phyloP scores from a whole-genome alignment of 805 yeast species.

The Lipomyces starkeyi region DNA sequence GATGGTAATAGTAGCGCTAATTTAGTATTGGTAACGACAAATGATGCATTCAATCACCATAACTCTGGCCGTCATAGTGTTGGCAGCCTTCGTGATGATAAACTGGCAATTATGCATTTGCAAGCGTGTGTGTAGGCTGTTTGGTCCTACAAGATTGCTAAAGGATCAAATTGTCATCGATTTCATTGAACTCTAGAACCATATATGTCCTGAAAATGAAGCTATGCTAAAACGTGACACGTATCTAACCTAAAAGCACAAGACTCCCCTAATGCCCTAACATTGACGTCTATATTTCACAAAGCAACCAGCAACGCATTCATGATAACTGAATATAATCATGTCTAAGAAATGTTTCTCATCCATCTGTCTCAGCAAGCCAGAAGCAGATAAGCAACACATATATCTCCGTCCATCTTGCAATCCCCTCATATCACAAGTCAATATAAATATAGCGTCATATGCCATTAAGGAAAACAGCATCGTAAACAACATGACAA shows the following conservation, averaged over 20 bases:
- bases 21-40: no score
- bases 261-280: constrained; percentile 1
- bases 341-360: not conserved
- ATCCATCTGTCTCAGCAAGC: not conserved
- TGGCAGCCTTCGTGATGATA: no score
- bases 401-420: not conserved
- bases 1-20: no score
- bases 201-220: not conserved
- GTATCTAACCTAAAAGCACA: not conserved
- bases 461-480: not conserved
- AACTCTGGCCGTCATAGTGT: no score
- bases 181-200: constrained; percentile 3
- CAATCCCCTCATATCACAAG: not conserved
- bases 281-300: not conserved
- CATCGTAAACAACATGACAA: not conserved
- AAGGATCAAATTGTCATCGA: not conserved
- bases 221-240: not conserved
- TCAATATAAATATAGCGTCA: not conserved
- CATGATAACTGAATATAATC: not conserved
- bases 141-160: no score
- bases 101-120: no score
- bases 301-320: not conserved
- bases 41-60: no score
- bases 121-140: not conserved
- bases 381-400: not conserved